Base-by-base conservation (phyloP, 768 basidiomycete genomes). In the Mycena galopus region DNA sequence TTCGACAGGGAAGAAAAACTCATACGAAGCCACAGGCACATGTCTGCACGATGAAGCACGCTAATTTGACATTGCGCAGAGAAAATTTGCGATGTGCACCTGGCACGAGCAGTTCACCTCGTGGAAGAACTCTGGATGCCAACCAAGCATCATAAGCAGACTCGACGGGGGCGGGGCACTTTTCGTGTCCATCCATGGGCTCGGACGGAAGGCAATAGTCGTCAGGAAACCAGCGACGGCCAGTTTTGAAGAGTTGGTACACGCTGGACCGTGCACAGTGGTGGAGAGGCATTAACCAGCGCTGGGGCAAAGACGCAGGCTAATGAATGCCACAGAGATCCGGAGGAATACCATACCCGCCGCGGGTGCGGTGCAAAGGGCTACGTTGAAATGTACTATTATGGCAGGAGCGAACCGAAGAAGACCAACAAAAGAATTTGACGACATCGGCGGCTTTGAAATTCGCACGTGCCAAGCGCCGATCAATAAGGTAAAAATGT, bases 21-120 rank as follows among this genome's bases (percentile, higher is more conserved):
- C 80, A 75, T 84, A 91, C 84, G 67, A 95, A 83, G 67, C 92
- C 87, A 23, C 87, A 83, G 37, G 88, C 85, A 77, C 88, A 92
- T 16, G 84, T 83, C 67, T 84, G 86, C 16, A 88, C 78, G 72
- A 93, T 88, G 39, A 84, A 81, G 65, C 83, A 81, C 10, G 94
- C 94, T 23, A 93, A 86, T 55, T 79, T 82, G 53, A 89, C 76
- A 79, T 94, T 94, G 19, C 80, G 77, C 57, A 86, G 75, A 60
- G 86, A 90, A 71, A 95, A 76, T n/a, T 88, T 84, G 47, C 94
- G 89, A 73, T 90, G 91, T 47, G 89, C 90, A 56, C 94, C 94
- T 37, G 94, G 90, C 61, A 89, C 86, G 74, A 91, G 85, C 79
- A 81, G 81, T 57, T 76, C 69, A 23, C 86, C 87, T 30, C 82